Percentiles rank a stretch among this genome's conserved stretches.
Evolutionary conservation across 495 filamentous ascomycete species (phyloP).

Genomic region (Aspergillus cristatus): DNA sequence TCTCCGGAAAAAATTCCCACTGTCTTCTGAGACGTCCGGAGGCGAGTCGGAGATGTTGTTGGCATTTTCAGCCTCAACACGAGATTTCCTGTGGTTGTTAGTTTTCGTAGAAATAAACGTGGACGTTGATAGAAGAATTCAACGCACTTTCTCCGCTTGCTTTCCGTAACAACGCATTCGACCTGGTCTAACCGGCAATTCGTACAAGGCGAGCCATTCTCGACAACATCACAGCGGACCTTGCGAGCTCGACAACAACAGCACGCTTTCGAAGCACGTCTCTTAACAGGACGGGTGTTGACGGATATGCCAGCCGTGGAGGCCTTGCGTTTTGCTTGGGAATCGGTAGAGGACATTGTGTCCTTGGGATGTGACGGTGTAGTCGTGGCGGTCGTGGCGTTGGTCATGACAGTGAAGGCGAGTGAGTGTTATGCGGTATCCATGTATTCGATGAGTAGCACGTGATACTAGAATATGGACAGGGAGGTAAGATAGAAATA

Average conservation of each 20-base stretch:
- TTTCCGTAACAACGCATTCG: conserved; percentile 81
- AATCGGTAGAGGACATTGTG: conserved; percentile 3
- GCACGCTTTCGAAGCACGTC: conserved; percentile 80
- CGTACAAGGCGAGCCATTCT: conserved; percentile 76
- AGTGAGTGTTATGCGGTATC: too few species aligned
- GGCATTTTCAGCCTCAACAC: conserved; percentile 27
- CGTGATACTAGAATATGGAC: neutral
- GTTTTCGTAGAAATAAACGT: too few species aligned
- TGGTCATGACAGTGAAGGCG: conserved; percentile 18
- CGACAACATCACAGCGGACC: conserved; percentile 89
- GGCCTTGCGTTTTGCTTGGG: conserved; percentile 35
- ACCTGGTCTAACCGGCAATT: conserved; percentile 87
- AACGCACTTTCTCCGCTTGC: conserved; percentile 69
- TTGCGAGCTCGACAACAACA: conserved; percentile 80
- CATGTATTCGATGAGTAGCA: too few species aligned
- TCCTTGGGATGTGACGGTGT: conserved; percentile 17
- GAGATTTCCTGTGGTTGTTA: conserved; percentile 29
- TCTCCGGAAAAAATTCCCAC: conserved; percentile 17
- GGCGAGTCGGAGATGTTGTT: conserved; percentile 27
- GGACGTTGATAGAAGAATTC: neutral
- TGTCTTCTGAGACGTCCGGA: conserved; percentile 28
- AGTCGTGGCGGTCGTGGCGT: conserved; percentile 12
- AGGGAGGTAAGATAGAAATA: conserved; percentile 1
- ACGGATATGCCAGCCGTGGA: conserved; percentile 30
- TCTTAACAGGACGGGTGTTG: conserved; percentile 55